Evolutionary conservation across 768 basidiomycete species (phyloP).

Genomic region (Flagelloscypha sp.): DNA sequence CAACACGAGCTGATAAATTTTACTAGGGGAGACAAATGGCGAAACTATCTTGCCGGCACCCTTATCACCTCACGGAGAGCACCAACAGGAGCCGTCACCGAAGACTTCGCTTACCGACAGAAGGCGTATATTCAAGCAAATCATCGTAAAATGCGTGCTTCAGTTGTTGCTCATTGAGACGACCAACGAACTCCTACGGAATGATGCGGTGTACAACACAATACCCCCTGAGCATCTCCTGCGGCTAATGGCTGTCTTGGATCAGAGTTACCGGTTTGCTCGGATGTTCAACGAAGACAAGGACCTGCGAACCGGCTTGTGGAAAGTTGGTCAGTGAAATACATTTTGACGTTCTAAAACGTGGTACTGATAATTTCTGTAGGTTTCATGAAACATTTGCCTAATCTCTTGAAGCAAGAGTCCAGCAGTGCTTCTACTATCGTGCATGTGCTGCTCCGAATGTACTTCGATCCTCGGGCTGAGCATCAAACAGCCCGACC

Average conservation of each 20-base stretch:
- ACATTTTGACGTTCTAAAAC: background rate
- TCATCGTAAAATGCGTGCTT: slow-evolving; percentile 98
- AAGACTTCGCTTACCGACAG: slow-evolving; percentile 61
- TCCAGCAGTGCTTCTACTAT: slow-evolving; percentile 94
- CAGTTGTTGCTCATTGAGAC: slow-evolving; percentile 95
- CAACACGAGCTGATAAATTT: slow-evolving; percentile 4
- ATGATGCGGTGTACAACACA: slow-evolving; percentile 81
- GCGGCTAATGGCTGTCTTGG: slow-evolving; percentile 89
- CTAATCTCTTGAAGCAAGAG: slow-evolving; percentile 96
- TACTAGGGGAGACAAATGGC: slow-evolving; percentile 47
- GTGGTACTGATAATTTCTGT: slow-evolving; percentile 1
- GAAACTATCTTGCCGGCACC: slow-evolving; percentile 80
- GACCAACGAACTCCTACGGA: slow-evolving; percentile 90
- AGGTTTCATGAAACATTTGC: slow-evolving; percentile 99
- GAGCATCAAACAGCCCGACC: slow-evolving; percentile 81
- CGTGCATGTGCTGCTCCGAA: slow-evolving; percentile 82
- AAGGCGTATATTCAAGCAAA: slow-evolving; percentile 89
- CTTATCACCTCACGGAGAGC: slow-evolving; percentile 67
- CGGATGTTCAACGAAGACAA: slow-evolving; percentile 97
- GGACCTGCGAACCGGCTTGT: slow-evolving; percentile 89
- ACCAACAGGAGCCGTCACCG: slow-evolving; percentile 34
- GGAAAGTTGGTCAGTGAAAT: slow-evolving; percentile 91
- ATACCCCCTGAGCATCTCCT: slow-evolving; percentile 93
- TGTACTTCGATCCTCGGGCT: slow-evolving; percentile 88
- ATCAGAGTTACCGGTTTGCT: slow-evolving; percentile 97